Base-by-base conservation (phyloP, 2,329 filamentous ascomycete genomes). In the Calonectria crousiana region DNA sequence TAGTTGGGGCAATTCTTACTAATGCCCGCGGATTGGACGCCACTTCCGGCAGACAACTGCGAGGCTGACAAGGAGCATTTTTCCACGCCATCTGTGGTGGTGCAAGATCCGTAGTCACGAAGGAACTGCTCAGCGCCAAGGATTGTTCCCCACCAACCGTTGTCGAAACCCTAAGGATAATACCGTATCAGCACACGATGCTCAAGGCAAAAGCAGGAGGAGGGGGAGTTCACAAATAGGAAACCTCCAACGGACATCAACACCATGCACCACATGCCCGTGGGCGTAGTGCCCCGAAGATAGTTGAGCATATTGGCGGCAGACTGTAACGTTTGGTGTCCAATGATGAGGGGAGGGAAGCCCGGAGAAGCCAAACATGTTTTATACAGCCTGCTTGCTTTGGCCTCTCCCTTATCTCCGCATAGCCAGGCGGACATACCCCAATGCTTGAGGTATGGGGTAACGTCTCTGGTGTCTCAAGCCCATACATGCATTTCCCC, bases 201-300 rank as follows among this genome's bases (percentile, higher is more conserved):
- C 23, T 18, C 36, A 16, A 41, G 10, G 23, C 6, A 38, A 28
- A 18, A 13, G 41, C 18, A 47, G 18, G 1, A 13, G 4, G 3
- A 18, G 34, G 4, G 36, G 16, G 9, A 28, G 41, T 30, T 62
- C 34, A 62, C 56, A 62, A 41, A 62, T 62, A 62, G n/a, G 5
- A 62, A 62, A 20, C 34, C 56, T 20, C 56, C 56, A 20, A 62
- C 56, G 16, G 56, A 62, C 56, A 62, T 62, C 13, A 62, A 38
- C 34, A 62, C 34, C 56, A 62, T 62, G 14, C 56, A 62, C 56
- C 56, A 62, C 56, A 62, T 62, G 56, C 56, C 56, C 16, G 56
- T 62, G 36, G 56, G 36, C 56, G 56, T 62, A 8, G 56, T 62
- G 34, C 56, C 56, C 56, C 26, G 23, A 14, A 62, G 56, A 62